A percentile compares a stretch with the other conserved stretches of the same genome.
These are phyloP conservation scores for Lachnellula suecica DNA, from an alignment of 2,329 filamentous ascomycete genomes.

Conservation along the genomic window DNA sequence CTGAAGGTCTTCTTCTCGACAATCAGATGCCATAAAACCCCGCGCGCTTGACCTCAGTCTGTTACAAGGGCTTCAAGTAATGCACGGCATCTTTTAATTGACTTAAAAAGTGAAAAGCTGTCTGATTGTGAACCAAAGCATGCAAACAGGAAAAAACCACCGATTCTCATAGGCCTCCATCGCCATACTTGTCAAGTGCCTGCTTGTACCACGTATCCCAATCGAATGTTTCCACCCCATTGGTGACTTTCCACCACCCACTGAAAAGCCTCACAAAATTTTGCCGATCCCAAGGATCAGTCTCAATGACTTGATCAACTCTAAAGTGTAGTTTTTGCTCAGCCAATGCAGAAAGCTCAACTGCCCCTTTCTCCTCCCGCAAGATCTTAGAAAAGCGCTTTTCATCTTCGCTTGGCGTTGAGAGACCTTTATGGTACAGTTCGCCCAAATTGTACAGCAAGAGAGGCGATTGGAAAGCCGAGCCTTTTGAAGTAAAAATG, in stretches of 20 bases:
- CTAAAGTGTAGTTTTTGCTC: slow-evolving; percentile 6
- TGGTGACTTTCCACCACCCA: slow-evolving; percentile 8
- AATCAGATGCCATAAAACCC: no score
- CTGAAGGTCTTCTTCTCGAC: no score
- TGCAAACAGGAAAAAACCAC: slow-evolving; percentile 1
- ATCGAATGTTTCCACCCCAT: slow-evolving; percentile 6
- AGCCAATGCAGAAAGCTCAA: slow-evolving; percentile 3
- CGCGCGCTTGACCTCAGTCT: no score
- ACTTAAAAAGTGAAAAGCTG: background rate
- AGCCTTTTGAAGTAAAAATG: slow-evolving; percentile 3
- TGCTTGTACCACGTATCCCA: slow-evolving; percentile 6
- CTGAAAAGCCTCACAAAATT: slow-evolving; percentile 3
- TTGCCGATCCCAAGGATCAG: slow-evolving; percentile 7
- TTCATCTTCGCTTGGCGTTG: slow-evolving; percentile 7
- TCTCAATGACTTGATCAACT: slow-evolving; percentile 8
- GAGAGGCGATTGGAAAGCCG: slow-evolving; percentile 7
- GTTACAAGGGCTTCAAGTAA: background rate
- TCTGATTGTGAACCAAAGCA: background rate
- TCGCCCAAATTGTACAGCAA: slow-evolving; percentile 5
- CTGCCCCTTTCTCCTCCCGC: slow-evolving; percentile 4
- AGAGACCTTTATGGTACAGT: slow-evolving; percentile 5
- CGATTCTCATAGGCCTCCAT: slow-evolving; percentile 5
- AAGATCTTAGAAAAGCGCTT: slow-evolving; percentile 5
- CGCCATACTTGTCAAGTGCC: slow-evolving; percentile 2
- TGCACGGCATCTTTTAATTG: background rate